Base-by-base conservation (phyloP, 1,284 basidiomycete genomes). In the Moniliella sp. region DNA sequence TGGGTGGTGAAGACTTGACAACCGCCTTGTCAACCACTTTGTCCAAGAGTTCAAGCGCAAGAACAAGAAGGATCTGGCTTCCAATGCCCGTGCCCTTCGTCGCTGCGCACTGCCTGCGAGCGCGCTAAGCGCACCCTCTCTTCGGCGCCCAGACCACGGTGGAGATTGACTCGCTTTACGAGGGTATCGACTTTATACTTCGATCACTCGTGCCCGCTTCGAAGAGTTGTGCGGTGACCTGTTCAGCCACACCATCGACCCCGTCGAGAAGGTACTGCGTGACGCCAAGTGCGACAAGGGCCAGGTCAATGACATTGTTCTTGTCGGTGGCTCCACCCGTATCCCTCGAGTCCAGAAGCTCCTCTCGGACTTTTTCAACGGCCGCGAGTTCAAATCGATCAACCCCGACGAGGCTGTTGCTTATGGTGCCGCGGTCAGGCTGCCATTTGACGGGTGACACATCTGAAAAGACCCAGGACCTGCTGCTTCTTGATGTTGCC, bases 351-450 rank as follows among this genome's bases (percentile, higher is more conserved):
- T 94, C 61, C 77, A 88, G 66, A 86, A 91, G 69, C 78, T 93
- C 62, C 82, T 97, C 31, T 86, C 81, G 38, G 86, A 94, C 69
- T 88, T 83, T 73, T 97, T 94, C 75, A 83, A 83, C 64, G 84
- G 86, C 43, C 49, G 53, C 28, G 62, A 64, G 49, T 62, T 64
- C 59, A 64, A 65, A 55, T 62, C 62, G 64, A 97, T 97, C 73
- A 97, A 97, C 76, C 91, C 91, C 43, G 88, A 97, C 57, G 91
- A 99, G 69, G 91, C 91, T 41, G 88, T 97, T 47, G 88, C 91
- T 23, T 93, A 93, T 66, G 91, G 91, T 71, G 91, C 88, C 48
- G 86, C 91, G 45, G 88, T 97, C 91, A 97, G 69, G 88, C 84
- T 40, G 88, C 84, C 58, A 91, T 99, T 55, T 97, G 40, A 80